Percentiles rank a stretch among this genome's conserved stretches.
Conservation (phyloP, 257 asterid species). For the Forsythia viridissima region DNA sequence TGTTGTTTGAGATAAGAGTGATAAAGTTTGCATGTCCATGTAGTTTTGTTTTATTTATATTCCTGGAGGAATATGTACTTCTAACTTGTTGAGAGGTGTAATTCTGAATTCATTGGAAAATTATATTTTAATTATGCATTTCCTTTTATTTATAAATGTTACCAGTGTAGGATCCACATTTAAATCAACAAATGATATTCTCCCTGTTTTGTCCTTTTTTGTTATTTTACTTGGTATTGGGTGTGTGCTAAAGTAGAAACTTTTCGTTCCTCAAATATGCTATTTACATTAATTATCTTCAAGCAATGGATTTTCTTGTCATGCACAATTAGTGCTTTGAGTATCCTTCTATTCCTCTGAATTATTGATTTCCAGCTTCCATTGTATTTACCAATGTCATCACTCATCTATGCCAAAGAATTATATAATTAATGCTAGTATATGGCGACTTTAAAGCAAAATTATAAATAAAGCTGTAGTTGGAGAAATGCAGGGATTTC, state of each 20-base stretch:
- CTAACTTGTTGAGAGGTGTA: constrained; percentile 9
- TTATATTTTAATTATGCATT: too few relatives aligned
- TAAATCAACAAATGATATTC: background rate
- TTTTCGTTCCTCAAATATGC: background rate
- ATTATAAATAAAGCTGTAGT: background rate
- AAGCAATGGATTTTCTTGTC: background rate
- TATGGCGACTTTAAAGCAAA: background rate
- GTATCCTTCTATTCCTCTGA: background rate
- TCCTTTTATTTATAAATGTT: background rate
- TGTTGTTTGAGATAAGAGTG: background rate
- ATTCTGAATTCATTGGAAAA: background rate
- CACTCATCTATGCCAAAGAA: background rate
- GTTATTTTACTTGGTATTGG: background rate
- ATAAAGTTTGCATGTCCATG: background rate
- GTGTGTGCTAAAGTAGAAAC: background rate
- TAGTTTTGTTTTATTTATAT: constrained; percentile 2
- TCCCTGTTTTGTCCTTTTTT: background rate
- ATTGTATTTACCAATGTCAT: too few relatives aligned
- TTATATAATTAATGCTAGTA: background rate
- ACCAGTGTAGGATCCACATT: background rate
- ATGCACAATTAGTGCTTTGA: background rate
- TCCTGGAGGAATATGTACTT: background rate
- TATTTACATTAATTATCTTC: background rate
- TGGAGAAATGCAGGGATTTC: background rate
- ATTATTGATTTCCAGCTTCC: background rate